Evolutionary conservation across 2,329 filamentous ascomycete genomes (phyloP), one percentile per base, ranked within the genome.

Genomic region (Lasiodiplodia gonubiensis): DNA sequence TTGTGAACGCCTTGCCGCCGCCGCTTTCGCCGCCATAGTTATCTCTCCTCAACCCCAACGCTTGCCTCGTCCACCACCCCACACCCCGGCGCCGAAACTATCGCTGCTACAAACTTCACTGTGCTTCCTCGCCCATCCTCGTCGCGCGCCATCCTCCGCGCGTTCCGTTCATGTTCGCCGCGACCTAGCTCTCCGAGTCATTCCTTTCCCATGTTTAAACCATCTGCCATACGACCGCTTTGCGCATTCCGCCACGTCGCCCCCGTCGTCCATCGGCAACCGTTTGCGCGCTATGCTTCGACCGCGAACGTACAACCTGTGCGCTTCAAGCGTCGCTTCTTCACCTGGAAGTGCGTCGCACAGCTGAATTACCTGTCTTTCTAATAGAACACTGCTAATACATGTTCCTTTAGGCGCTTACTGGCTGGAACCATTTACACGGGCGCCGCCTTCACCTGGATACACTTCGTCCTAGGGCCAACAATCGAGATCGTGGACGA

Each of bases 311-410:
- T 79, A 55, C 76, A 82, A 68, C 73, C 75, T 23, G 81, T 84
- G 49, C 80, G 78, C 69, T 78, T 84, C 71, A 72, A 70, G 53
- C 73, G 70, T 54, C 79, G 76, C 23, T 73, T 78, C 42, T 74
- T 80, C 59, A 77, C 74, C 18, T 72, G 72, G 68, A 75, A 73
- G 77, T 78, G 61, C 68, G 75, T 72, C 55, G 39, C 49, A 1
- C 25, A 66, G 59, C 64, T 67, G 39, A 46, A 21, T 21, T 18
- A 27, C 65, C 30, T 37, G 59, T 6, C 30, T 30, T 21, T 18
- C 12, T 6, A 5, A 21, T 5, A 14, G n/a, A 63, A 25, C 21
- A 51, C 10, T 52, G 30, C 59, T 63, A 35, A 63, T 46, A 16
- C 23, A 25, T 21, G 3, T 11, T 37, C 11, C 18, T 51, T 64